These are phyloP conservation scores for Phyllosticta paracitricarpa DNA, from an alignment of 2,329 filamentous ascomycete species.

Conservation along the genomic window DNA sequence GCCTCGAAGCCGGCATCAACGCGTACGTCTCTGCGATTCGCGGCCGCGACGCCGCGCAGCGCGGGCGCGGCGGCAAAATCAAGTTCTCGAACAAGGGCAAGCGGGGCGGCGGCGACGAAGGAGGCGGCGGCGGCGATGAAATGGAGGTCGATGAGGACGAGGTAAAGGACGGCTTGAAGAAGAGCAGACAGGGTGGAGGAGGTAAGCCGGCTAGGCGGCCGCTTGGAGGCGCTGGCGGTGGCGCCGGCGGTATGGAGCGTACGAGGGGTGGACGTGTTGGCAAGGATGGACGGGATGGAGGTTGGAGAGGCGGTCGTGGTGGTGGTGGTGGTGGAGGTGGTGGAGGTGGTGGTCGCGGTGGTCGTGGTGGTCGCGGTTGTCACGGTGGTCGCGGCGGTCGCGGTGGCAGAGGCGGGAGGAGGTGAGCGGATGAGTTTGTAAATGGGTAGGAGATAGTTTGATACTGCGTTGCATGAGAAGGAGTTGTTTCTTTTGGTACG, in stretches of 20 bases:
- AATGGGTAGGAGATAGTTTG: not conserved
- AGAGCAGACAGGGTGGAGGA: constrained; percentile 14
- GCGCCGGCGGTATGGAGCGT: not conserved
- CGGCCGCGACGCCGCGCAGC: constrained; percentile 48
- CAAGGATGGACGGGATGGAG: constrained; percentile 4
- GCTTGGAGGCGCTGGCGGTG: constrained; percentile 17
- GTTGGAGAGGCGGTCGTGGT: constrained; percentile 16
- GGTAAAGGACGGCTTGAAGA: constrained; percentile 25
- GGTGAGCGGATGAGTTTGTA: not conserved
- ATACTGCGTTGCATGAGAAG: not conserved
- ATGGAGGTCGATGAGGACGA: constrained; percentile 37
- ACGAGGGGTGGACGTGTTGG: constrained; percentile 1
- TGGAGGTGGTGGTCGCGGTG: not conserved
- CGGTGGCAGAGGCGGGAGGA: constrained; percentile 7
- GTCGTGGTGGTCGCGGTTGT: not conserved
- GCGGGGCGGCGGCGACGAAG: constrained; percentile 28
- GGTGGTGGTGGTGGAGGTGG: constrained; percentile 7
- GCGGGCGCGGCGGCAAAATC: constrained; percentile 46
- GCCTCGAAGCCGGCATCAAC: constrained; percentile 44
- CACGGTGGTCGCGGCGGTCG: constrained; percentile 2
- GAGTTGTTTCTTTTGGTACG: not conserved
- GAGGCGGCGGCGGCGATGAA: constrained; percentile 30
- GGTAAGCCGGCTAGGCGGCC: constrained; percentile 24
- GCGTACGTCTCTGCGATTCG: constrained; percentile 53
- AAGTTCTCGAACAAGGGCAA: constrained; percentile 46